These are phyloP conservation scores for Fusarium sp. DNA, from an alignment of 2,329 filamentous ascomycete genomes.

Conservation along the genomic window DNA sequence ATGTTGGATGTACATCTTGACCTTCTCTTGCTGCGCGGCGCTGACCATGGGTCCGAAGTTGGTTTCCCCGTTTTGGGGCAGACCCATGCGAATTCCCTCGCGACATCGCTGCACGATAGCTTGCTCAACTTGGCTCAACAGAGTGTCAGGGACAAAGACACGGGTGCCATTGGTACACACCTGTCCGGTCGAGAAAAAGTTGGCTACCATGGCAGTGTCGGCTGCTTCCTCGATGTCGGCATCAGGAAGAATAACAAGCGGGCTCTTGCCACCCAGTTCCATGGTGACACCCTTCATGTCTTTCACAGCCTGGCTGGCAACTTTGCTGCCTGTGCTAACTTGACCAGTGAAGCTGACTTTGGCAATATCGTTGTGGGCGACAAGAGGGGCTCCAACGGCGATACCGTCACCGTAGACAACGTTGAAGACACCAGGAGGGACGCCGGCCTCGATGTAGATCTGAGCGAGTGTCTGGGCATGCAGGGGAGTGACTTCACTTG, in stretches of 20 bases:
- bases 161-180: conserved; percentile 94
- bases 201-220: conserved; percentile 91
- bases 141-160: conserved; percentile 78
- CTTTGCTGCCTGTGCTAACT: conserved; percentile 83
- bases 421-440: conserved; percentile 87
- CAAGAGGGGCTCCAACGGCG: conserved; percentile 76
- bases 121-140: conserved; percentile 76
- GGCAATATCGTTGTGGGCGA: conserved; percentile 75
- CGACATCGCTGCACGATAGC: conserved; percentile 62
- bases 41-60: conserved; percentile 90
- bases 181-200: conserved; percentile 91
- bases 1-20: conserved; percentile 78
- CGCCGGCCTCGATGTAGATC: conserved; percentile 80
- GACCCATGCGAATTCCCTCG: conserved; percentile 79
- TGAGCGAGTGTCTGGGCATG: conserved; percentile 80
- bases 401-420: conserved; percentile 84
- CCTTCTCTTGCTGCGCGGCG: conserved; percentile 78
- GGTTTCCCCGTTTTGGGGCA: conserved; percentile 75
- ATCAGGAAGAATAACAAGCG: conserved; percentile 82
- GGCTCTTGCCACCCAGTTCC: conserved; percentile 90
- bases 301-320: conserved; percentile 78
- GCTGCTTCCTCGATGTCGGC: conserved; percentile 83
- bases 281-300: conserved; percentile 92
- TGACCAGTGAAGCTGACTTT: conserved; percentile 94
- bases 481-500: conserved; percentile 87